These are phyloP conservation scores for Salix viminalis DNA, from an alignment of 345 rosid genomes.

Conservation along the genomic window DNA sequence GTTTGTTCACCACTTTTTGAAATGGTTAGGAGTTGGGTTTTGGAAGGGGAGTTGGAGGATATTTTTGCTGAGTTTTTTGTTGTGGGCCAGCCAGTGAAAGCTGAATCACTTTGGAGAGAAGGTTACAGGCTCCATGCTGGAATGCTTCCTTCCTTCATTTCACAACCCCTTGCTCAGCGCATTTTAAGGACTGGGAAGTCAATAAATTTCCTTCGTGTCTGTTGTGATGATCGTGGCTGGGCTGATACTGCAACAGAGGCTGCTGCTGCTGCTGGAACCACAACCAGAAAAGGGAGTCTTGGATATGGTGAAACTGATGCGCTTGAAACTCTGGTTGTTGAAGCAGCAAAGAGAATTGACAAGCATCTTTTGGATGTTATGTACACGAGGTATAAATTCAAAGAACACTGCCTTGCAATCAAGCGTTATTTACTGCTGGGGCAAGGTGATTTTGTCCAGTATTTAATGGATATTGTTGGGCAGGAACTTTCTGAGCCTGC, in stretches of 20 bases:
- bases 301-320: constrained; percentile 98
- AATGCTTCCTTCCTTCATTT: constrained; percentile 91
- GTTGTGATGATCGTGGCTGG: constrained; percentile 96
- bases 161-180: constrained; percentile 80
- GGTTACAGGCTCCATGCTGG: constrained; percentile 81
- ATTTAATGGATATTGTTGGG: constrained; percentile 86
- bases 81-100: constrained; percentile 88
- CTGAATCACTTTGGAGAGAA: constrained; percentile 95
- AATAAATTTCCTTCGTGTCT: constrained; percentile 89
- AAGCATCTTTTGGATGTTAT: constrained; percentile 83
- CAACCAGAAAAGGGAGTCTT: constrained; percentile 84
- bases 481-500: constrained; percentile 98
- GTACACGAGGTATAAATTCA: constrained; percentile 71
- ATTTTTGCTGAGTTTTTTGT: constrained; percentile 84
- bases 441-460: constrained; percentile 98
- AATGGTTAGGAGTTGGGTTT: constrained; percentile 99
- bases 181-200: constrained; percentile 97
- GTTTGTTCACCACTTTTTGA: constrained; percentile 96
- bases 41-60: constrained; percentile 98
- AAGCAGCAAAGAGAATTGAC: constrained; percentile 96
- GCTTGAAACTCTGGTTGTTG: constrained; percentile 76
- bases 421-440: constrained; percentile 91
- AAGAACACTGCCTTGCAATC: constrained; percentile 93
- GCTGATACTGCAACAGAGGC: constrained; percentile 90
- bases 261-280: constrained; percentile 88